Conservation (phyloP, 2,329 filamentous ascomycete species). For the Cordyceps sp. region DNA sequence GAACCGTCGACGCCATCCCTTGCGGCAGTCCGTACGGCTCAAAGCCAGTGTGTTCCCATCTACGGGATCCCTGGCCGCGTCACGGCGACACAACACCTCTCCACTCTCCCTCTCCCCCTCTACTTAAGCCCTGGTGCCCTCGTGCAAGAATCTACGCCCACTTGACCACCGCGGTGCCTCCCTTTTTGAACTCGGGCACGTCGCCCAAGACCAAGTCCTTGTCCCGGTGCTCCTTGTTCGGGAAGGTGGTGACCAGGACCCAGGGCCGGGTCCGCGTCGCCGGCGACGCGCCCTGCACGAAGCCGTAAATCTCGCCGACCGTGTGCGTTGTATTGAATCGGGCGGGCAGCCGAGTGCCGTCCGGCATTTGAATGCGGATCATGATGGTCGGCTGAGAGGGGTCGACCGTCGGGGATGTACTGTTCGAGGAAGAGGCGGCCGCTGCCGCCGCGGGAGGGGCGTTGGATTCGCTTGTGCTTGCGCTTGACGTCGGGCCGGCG, state of each 20-base stretch:
- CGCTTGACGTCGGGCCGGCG: slow-evolving; percentile 11
- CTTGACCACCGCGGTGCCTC: slow-evolving; percentile 49
- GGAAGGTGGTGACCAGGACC: slow-evolving; percentile 69
- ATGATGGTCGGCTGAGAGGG: slow-evolving; percentile 49
- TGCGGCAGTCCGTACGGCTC: too few species aligned
- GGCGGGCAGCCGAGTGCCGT: slow-evolving; percentile 61
- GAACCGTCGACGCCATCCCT: too few species aligned
- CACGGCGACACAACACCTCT: too few species aligned
- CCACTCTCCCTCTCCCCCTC: background rate
- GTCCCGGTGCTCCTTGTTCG: slow-evolving; percentile 64
- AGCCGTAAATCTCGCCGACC: slow-evolving; percentile 60
- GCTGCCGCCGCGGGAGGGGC: slow-evolving; percentile 17
- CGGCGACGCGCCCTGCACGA: slow-evolving; percentile 48
- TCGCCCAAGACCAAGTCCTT: slow-evolving; percentile 41
- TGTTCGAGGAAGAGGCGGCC: slow-evolving; percentile 17
- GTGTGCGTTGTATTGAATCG: slow-evolving; percentile 72
- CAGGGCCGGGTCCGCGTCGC: slow-evolving; percentile 42
- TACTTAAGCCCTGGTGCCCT: background rate
- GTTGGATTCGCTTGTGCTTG: slow-evolving; percentile 12
- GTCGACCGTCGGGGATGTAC: slow-evolving; percentile 31
- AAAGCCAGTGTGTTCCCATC: too few species aligned
- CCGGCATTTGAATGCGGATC: slow-evolving; percentile 62
- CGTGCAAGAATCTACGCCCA: slow-evolving; percentile 29
- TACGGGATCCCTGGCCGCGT: too few species aligned
- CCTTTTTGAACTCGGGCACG: slow-evolving; percentile 47